Evolutionary conservation across 2,329 filamentous ascomycete genomes (phyloP), one percentile per base, ranked within the genome.

Genomic region (Penicillium griseofulvum): DNA sequence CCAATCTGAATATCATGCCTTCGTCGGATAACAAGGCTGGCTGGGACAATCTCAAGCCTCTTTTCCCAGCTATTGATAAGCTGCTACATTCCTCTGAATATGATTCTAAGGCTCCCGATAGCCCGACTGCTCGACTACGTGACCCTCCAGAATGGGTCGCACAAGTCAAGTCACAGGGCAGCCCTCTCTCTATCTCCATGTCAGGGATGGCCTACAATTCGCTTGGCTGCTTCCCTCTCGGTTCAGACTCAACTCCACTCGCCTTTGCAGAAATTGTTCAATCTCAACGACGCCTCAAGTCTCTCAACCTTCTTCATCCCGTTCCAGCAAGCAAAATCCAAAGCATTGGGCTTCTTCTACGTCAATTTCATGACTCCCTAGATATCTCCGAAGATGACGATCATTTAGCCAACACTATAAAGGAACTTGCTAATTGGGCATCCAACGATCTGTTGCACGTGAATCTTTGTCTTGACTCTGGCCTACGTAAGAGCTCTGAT

Each of bases 201-300:
- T 57, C 61, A 7, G 76, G 76, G 2, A 56, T 68, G n/a, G 68
- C 71, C 12, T 76, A 73, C 52, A 72, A 70, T 34, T 59, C 67
- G 14, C 65, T 79, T 29, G 78, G 78, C 17, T 80, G 78, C 54
- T 80, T 79, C 52, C 78, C 78, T 22, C 60, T 81, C 1, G 78
- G 79, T 2, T 71, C 77, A 3, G 72, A 79, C 34, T 68, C 72
- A 5, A 68, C 74, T 1, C 56, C 68, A 12, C 64, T 73, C 31
- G 72, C 75, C 6, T 81, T 80, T 52, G 68, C 73, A 3, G 75
- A 78, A 39, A 68, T 81, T 24, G 68, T 79, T 31, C 68, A 74
- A 41, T 75, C 76, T 5, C 79, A 81, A 58, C 66, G 69, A 53
- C 73, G 73, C 14, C 67, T 80, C 1, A 74, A 72, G 54, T 66